Percentiles rank a stretch among this genome's conserved stretches.
phyloP scores from a whole-genome alignment of 2,329 filamentous ascomycete genomes.

The Dendryphion nanum region DNA sequence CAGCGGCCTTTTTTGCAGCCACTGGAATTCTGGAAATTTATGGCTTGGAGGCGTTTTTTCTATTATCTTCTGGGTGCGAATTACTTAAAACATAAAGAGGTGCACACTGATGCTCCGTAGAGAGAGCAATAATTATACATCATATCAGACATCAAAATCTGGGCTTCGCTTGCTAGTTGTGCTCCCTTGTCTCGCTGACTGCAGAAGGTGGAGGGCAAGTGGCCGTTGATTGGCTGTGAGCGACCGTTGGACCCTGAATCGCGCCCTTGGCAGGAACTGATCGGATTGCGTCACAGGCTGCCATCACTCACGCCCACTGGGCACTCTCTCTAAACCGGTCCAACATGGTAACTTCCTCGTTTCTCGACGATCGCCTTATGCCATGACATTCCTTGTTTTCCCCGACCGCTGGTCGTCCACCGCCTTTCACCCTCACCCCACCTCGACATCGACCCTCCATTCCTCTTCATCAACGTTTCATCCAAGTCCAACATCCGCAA shows the following conservation, averaged over 20 bases:
- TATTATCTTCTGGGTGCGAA: conserved; percentile 1
- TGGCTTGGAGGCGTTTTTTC: conserved; percentile 11
- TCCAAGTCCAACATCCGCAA: too few relatives aligned
- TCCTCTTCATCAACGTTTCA: background rate
- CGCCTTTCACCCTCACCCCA: conserved; percentile 1
- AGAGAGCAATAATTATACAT: too few relatives aligned
- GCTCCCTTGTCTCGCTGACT: background rate
- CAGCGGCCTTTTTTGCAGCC: conserved; percentile 2
- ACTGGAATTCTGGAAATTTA: conserved; percentile 1
- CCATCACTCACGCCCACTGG: too few relatives aligned
- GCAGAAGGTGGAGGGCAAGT: conserved; percentile 1
- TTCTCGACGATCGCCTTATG: conserved; percentile 11
- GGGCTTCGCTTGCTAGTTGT: background rate
- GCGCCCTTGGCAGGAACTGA: conserved; percentile 13
- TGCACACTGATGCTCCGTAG: background rate
- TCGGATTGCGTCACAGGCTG: conserved; percentile 18
- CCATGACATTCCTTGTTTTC: conserved; percentile 9
- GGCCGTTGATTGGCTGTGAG: conserved; percentile 15
- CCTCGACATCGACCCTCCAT: background rate
- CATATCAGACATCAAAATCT: too few relatives aligned
- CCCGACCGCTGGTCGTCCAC: conserved; percentile 3
- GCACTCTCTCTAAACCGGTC: conserved; percentile 1
- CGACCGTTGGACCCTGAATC: conserved; percentile 5
- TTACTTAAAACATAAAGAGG: background rate
- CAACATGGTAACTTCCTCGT: conserved; percentile 8